Evolutionary conservation across 768 basidiomycete species (phyloP), one percentile per base, ranked within the genome.

Genomic region (Collybiopsis luxurians): DNA sequence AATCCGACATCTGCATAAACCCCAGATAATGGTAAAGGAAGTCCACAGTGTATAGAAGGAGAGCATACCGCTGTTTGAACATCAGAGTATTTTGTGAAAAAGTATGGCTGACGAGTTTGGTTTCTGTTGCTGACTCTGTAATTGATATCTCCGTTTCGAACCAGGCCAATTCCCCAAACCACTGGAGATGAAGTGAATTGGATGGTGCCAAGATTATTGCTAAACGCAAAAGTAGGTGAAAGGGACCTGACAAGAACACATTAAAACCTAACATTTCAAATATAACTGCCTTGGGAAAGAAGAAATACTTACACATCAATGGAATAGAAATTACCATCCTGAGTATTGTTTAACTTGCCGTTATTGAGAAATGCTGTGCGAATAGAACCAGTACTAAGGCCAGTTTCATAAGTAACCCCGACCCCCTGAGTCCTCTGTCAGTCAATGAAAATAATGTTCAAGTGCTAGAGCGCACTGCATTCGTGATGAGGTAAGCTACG

Each of bases 161-260:
- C 55, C 15, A 61, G 24, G n/a, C 62, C 62, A 26, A 63, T 15
- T 17, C 47, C 54, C 57, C 57, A 63, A 2, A 63, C 60, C 28
- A 59, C 43, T 13, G 61, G 59, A 36, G 57, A 31, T 23, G 47
- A 23, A 13, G 60, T 59, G 24, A 48, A 31, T 3, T 27, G 15
- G 6, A 61, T 59, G 3, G 17, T 49, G 4, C 57, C 62, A 28
- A 61, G 38, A 51, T 63, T 50, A 17, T 53, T 44, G 28, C 58
- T 39, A 27, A 62, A 44, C 9, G 27, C 60, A 17, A 63, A 47
- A 34, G 61, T 61, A 34, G 58, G 46, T 40, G 53, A 57, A n/a
- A n/a, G n/a, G n/a, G n/a, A n/a, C n/a, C n/a, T n/a, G n/a, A n/a
- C n/a, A n/a, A n/a, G n/a, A n/a, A n/a, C n/a, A n/a, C n/a, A 47